Evolutionary conservation across 176 grass and related monocot species (phyloP).

Genomic region (Zoysia japonica): DNA sequence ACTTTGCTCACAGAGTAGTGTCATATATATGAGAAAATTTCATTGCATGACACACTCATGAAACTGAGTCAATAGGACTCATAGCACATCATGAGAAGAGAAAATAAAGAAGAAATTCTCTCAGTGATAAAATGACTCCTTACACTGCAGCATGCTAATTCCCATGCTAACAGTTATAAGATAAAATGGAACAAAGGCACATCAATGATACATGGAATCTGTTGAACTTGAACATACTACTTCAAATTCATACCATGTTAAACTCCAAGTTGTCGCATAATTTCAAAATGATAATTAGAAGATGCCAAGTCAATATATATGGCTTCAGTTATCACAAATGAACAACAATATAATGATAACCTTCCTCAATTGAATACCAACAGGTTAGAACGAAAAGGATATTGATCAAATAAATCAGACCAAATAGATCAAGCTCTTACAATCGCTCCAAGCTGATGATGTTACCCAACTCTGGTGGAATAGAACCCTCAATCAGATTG

Average conservation of each 20-base stretch:
- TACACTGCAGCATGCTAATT: constrained; percentile 4
- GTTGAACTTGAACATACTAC: neutral
- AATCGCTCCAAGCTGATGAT: constrained; percentile 73
- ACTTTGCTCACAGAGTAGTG: constrained; percentile 12
- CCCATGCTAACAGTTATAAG: neutral
- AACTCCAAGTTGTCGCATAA: neutral
- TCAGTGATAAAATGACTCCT: neutral
- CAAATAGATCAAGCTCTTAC: constrained; percentile 51
- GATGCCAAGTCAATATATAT: neutral
- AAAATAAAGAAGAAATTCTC: neutral
- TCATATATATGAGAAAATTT: constrained; percentile 21
- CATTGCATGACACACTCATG: neutral
- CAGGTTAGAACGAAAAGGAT: constrained; percentile 18
- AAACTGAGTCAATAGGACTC: constrained; percentile 9
- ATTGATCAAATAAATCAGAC: constrained; percentile 1
- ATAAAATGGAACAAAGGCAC: constrained; percentile 1
- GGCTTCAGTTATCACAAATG: constrained; percentile 28
- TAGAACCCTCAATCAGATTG: constrained; percentile 62
- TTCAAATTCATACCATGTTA: constrained; percentile 29
- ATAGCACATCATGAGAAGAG: neutral
- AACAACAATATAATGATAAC: constrained; percentile 11
- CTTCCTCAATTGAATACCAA: constrained; percentile 24
- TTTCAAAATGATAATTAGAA: neutral
- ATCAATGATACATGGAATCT: constrained; percentile 8
- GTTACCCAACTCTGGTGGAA: constrained; percentile 70